Conservation (phyloP, 345 rosid species). For the Linum tenue region DNA sequence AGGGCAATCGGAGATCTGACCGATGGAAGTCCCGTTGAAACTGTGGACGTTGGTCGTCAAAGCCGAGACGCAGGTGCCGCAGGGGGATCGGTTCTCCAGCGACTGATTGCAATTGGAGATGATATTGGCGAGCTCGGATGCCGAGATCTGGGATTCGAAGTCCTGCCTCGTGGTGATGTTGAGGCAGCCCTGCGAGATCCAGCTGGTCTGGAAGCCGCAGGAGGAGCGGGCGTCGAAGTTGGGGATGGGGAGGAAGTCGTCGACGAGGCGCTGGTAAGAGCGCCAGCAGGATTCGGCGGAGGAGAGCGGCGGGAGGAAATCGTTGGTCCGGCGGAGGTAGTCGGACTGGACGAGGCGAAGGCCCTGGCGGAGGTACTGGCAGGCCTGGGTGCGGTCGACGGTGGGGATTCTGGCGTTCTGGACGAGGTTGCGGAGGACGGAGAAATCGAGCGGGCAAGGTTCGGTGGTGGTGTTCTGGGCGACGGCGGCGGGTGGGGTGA, state of each 20-base stretch:
- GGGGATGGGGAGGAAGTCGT: slow-evolving; percentile 16
- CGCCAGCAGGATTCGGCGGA: slow-evolving; percentile 68
- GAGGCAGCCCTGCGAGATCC: slow-evolving; percentile 76
- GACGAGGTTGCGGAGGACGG: slow-evolving; percentile 30
- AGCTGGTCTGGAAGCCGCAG: slow-evolving; percentile 62
- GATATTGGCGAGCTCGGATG: not conserved
- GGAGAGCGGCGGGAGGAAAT: slow-evolving; percentile 50
- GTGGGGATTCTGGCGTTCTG: slow-evolving; percentile 8
- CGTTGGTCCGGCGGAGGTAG: slow-evolving; percentile 42
- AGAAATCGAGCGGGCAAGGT: slow-evolving; percentile 65
- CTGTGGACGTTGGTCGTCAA: not conserved
- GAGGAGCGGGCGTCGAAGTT: slow-evolving; percentile 40
- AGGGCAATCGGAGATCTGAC: not conserved
- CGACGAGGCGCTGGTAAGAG: slow-evolving; percentile 35
- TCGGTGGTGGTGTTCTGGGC: slow-evolving; percentile 25
- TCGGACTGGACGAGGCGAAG: slow-evolving; percentile 57
- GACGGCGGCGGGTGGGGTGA: slow-evolving; percentile 2
- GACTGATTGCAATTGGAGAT: not conserved
- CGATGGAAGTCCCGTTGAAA: not conserved
- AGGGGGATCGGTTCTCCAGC: not conserved
- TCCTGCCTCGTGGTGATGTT: slow-evolving; percentile 55
- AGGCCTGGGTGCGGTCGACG: slow-evolving; percentile 20
- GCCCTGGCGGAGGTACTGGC: slow-evolving; percentile 57
- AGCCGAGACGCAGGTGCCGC: not conserved
- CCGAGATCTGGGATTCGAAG: slow-evolving; percentile 1